Conservation (phyloP, 345 rosid species). For the Linum usitatissimum region DNA sequence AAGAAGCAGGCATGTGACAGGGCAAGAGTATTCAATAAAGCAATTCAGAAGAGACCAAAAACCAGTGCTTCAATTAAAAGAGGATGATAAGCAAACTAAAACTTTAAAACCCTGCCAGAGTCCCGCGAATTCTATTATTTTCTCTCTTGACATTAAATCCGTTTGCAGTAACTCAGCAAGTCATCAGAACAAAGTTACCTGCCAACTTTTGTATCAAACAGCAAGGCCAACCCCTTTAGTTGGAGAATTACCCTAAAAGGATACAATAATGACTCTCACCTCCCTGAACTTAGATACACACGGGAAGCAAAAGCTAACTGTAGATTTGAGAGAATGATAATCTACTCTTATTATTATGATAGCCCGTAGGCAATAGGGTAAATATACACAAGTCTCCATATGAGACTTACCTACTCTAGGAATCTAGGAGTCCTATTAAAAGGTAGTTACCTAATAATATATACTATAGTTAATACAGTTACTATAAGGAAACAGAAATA, state of each 20-base stretch:
- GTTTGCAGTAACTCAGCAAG: not conserved
- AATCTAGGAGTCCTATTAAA: too few relatives aligned
- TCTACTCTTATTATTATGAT: too few relatives aligned
- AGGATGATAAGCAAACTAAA: not conserved
- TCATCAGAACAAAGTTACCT: not conserved
- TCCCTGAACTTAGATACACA: not conserved
- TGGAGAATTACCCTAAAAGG: not conserved
- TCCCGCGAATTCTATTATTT: not conserved
- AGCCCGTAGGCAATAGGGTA: too few relatives aligned
- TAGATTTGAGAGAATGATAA: too few relatives aligned
- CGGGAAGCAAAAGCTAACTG: not conserved
- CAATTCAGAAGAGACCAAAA: not conserved
- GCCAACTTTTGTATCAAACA: not conserved
- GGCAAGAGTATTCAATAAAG: not conserved
- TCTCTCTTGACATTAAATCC: not conserved
- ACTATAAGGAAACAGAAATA: too few relatives aligned
- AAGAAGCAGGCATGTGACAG: not conserved
- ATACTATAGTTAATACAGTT: too few relatives aligned
- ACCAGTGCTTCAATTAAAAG: too few relatives aligned
- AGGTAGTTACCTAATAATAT: too few relatives aligned
- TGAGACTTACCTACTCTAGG: too few relatives aligned
- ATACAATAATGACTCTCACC: not conserved
- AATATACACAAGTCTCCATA: too few relatives aligned
- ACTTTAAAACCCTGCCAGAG: not conserved
- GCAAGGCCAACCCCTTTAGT: not conserved